Conservation (phyloP, 2,329 filamentous ascomycete species). For the Cercospora janseana region DNA sequence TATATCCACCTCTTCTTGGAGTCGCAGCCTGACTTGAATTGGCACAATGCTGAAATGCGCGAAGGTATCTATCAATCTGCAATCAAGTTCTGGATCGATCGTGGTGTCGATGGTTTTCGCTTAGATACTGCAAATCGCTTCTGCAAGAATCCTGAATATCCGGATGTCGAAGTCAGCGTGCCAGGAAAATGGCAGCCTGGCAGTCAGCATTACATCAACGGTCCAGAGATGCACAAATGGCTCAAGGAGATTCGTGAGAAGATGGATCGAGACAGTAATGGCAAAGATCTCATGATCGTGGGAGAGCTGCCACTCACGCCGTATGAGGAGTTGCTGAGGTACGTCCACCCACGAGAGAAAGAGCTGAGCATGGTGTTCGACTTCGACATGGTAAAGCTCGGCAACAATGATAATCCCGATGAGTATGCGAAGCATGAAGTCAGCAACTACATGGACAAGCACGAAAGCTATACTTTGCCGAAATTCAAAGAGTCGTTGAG, state of each 20-base stretch:
- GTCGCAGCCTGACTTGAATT: slow-evolving; percentile 82
- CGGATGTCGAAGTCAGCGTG: slow-evolving; percentile 25
- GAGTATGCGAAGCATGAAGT: slow-evolving; percentile 29
- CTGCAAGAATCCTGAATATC: slow-evolving; percentile 29
- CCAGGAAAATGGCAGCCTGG: slow-evolving; percentile 28
- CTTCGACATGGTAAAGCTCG: slow-evolving; percentile 61
- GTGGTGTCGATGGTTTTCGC: slow-evolving; percentile 57
- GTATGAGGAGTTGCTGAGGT: slow-evolving; percentile 51
- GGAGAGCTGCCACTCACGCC: slow-evolving; percentile 53
- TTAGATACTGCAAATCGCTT: slow-evolving; percentile 33
- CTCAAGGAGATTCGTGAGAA: slow-evolving; percentile 43
- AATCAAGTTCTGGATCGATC: slow-evolving; percentile 67
- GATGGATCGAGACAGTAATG: slow-evolving; percentile 27
- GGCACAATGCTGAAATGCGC: slow-evolving; percentile 68
- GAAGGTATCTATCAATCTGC: slow-evolving; percentile 65
- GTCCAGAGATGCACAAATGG: slow-evolving; percentile 49
- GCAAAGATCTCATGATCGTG: slow-evolving; percentile 47
- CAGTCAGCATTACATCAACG: slow-evolving; percentile 32
- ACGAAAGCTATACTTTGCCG: slow-evolving; percentile 32
- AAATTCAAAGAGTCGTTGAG: slow-evolving; percentile 25
- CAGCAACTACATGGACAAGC: slow-evolving; percentile 31
- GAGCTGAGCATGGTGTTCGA: slow-evolving; percentile 73
- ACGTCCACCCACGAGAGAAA: slow-evolving; percentile 53
- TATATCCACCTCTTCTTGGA: slow-evolving; percentile 73
- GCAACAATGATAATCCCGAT: slow-evolving; percentile 30